These are phyloP conservation scores for Hanseniaspora clermontiae DNA, from an alignment of 805 yeast genomes.

Conservation along the genomic window DNA sequence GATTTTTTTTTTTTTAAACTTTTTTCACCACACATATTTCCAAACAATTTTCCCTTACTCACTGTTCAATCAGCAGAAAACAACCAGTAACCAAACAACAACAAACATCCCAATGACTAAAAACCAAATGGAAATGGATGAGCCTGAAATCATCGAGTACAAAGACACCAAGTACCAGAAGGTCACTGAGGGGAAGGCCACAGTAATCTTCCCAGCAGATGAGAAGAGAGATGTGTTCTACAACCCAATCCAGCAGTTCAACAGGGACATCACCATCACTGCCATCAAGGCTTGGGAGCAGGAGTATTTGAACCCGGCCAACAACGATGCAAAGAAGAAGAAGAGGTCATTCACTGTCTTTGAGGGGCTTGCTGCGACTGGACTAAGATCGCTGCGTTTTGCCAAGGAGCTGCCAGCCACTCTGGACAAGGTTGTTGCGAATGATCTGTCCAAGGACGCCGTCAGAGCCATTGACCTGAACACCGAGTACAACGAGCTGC, in stretches of 20 bases:
- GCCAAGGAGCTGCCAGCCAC: slow-evolving; percentile 72
- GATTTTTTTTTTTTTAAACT: neutral
- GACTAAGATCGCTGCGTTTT: slow-evolving; percentile 83
- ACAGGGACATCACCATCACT: slow-evolving; percentile 76
- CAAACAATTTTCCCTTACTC: too few relatives aligned
- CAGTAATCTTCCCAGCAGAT: slow-evolving; percentile 66
- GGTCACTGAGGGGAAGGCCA: slow-evolving; percentile 67
- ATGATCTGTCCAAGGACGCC: slow-evolving; percentile 77
- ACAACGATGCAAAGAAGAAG: slow-evolving; percentile 21
- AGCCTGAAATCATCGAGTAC: slow-evolving; percentile 25
- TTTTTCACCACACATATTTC: neutral
- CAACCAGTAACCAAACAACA: neutral
- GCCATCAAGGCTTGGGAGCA: slow-evolving; percentile 81
- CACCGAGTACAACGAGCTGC: slow-evolving; percentile 51
- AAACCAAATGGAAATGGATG: slow-evolving; percentile 18
- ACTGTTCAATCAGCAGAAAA: neutral
- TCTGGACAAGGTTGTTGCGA: slow-evolving; percentile 66
- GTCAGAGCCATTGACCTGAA: slow-evolving; percentile 68
- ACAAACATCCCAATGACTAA: neutral
- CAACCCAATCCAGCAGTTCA: slow-evolving; percentile 93
- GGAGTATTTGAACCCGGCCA: slow-evolving; percentile 31
- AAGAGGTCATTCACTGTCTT: slow-evolving; percentile 41
- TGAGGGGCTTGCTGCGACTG: slow-evolving; percentile 92
- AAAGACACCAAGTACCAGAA: slow-evolving; percentile 23
- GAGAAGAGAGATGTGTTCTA: slow-evolving; percentile 67